These are phyloP conservation scores for Solanum ossicruentum DNA, from an alignment of 257 asterid genomes.

Conservation along the genomic window DNA sequence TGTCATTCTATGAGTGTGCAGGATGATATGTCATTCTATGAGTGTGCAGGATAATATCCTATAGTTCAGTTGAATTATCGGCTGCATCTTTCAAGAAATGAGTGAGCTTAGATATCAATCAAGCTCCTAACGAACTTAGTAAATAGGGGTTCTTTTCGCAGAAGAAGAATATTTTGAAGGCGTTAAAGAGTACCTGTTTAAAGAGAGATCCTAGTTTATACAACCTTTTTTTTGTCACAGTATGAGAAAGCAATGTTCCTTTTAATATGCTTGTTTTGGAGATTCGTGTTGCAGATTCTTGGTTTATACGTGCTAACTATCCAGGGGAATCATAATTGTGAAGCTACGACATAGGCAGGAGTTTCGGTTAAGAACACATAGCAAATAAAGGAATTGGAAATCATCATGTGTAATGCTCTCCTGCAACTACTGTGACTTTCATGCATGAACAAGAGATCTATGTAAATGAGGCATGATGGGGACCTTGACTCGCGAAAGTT, in stretches of 20 bases:
- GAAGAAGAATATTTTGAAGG: background rate
- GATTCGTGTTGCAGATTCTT: background rate
- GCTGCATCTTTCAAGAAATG: background rate
- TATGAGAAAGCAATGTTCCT: background rate
- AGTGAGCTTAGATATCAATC: background rate
- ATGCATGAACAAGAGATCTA: conserved; percentile 83
- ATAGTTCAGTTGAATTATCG: background rate
- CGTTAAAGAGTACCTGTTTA: background rate
- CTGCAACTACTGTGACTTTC: conserved; percentile 91
- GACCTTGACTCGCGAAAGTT: conserved; percentile 30
- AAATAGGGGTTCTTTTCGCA: background rate
- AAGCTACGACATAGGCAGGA: conserved; percentile 89
- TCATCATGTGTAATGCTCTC: conserved; percentile 95
- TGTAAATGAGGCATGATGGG: conserved; percentile 74
- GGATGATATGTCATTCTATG: background rate
- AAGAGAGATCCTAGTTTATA: background rate
- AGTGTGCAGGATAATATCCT: background rate
- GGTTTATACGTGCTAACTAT: background rate
- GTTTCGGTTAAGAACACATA: conserved; percentile 63
- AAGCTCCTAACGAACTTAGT: background rate
- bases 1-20: background rate
- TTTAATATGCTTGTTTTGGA: background rate
- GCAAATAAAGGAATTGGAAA: conserved; percentile 90
- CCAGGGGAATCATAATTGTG: conserved; percentile 79
- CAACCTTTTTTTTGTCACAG: background rate